These are phyloP conservation scores for Pichia sp. DNA, from an alignment of 1,139 yeast species.

Conservation along the genomic window DNA sequence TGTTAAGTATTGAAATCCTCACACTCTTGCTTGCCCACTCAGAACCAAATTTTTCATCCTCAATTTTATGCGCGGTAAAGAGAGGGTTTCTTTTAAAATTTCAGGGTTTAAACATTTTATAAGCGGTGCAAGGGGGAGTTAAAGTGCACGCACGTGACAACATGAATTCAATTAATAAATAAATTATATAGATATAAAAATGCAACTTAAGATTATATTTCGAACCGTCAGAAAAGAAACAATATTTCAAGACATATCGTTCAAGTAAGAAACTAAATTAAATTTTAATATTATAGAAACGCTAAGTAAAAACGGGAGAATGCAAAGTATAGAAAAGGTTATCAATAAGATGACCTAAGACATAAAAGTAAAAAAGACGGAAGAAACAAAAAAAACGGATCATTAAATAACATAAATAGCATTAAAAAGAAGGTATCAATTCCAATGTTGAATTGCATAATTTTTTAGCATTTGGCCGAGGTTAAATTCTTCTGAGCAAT, in stretches of 20 bases:
- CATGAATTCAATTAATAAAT: background rate
- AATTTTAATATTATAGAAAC: too few relatives aligned
- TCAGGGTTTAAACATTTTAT: background rate
- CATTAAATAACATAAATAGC: background rate
- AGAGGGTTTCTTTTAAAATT: too few relatives aligned
- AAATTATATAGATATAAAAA: background rate
- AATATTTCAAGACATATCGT: too few relatives aligned
- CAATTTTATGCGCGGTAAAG: too few relatives aligned
- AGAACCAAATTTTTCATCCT: background rate
- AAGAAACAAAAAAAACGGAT: background rate
- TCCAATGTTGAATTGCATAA: conserved; percentile 34
- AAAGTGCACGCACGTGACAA: background rate
- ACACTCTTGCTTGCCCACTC: too few relatives aligned
- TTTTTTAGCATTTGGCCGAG: conserved; percentile 44
- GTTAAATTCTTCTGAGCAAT: conserved; percentile 42
- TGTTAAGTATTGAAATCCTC: background rate
- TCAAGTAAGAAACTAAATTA: too few relatives aligned
- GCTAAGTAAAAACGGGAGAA: too few relatives aligned
- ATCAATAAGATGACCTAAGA: background rate
- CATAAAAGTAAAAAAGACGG: background rate
- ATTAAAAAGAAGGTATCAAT: background rate
- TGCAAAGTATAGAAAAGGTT: background rate
- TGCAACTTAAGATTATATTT: background rate
- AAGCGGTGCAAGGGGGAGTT: conserved; percentile 5
- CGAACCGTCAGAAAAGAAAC: background rate